Conservation (phyloP, 108 stramenopile genomes). For the Discostella pseudostelligera region DNA sequence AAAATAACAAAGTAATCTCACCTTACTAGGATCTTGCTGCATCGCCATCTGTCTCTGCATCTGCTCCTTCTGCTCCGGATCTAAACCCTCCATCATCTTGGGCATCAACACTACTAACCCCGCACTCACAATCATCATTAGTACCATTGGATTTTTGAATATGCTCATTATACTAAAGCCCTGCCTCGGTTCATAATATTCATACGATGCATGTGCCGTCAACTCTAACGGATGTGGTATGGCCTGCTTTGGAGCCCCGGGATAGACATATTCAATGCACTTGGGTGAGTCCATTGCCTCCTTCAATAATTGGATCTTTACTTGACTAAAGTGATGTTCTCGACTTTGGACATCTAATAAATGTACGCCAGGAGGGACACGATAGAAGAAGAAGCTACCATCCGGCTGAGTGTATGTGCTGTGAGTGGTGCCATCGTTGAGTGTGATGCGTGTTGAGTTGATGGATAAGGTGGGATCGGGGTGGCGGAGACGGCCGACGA, state of each 20-base stretch:
- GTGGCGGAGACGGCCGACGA: slow-evolving; percentile 46
- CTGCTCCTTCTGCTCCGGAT: slow-evolving; percentile 83
- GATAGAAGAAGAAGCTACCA: slow-evolving; percentile 70
- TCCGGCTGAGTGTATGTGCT: slow-evolving; percentile 72
- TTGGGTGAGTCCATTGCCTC: slow-evolving; percentile 73
- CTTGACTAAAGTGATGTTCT: slow-evolving; percentile 70
- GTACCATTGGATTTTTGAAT: slow-evolving; percentile 88
- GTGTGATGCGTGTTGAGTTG: slow-evolving; percentile 68
- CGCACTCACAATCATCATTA: slow-evolving; percentile 80
- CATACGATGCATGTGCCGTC: slow-evolving; percentile 70
- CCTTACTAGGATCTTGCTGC: slow-evolving; percentile 85
- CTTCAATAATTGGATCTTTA: slow-evolving; percentile 77
- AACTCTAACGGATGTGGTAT: slow-evolving; percentile 72
- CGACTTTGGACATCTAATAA: slow-evolving; percentile 73
- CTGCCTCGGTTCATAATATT: slow-evolving; percentile 74
- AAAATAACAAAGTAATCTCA: slow-evolving; percentile 10
- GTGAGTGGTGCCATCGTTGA: slow-evolving; percentile 72
- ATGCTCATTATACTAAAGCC: slow-evolving; percentile 69
- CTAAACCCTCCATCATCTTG: slow-evolving; percentile 86
- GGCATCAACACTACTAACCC: slow-evolving; percentile 85
- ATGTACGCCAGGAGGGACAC: slow-evolving; percentile 81
- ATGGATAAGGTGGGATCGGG: slow-evolving; percentile 47
- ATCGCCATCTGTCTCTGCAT: slow-evolving; percentile 86
- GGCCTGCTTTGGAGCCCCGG: slow-evolving; percentile 73
- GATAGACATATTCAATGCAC: slow-evolving; percentile 84